Base-by-base conservation (phyloP, 139 green algal genomes). In the Picochlorum sp. region DNA sequence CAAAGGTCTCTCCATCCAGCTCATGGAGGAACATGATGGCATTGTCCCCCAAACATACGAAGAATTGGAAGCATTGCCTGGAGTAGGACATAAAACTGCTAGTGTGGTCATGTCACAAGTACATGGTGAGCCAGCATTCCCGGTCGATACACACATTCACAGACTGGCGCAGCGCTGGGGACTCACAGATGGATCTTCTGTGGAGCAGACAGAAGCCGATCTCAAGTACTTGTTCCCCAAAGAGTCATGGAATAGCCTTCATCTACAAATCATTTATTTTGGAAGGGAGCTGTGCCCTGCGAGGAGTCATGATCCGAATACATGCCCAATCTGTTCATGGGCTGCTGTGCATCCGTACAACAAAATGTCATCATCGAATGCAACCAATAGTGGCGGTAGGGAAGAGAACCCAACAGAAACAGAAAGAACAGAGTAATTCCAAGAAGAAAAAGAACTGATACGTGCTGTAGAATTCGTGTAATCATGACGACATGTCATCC, bases 81-180 rank as follows among this genome's bases (percentile, higher is more conserved):
- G 85, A 2, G 81, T 89, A 16, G 79, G 79, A 7, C 85, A 91
- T 69, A 95, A 95, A 75, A 95, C 85, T 6, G 89, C 89, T 21
- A 84, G 37, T 63, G 66, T 66, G 0, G 30, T 65, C 3, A 66
- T 70, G 62, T 18, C 26, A 4, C 49, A 68, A 47, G 28, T 32
- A 9, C 4, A 30, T 63, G 83, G 75, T 11, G 44, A 78, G 9
- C 37, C 71, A 3, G 82, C 86, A 11, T 96, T 96, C 63, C 88
- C 89, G 8, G 88, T 96, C 20, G 89, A 96, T 77, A 95, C 89
- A 6, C 89, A 96, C 82, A 95, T 96, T 41, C 87, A 95, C 79
- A 77, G 83, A 15, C 67, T 92, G 18, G 81, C 80, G 13, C 67
- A 84, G 70, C 72, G 84, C 5, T 91, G 85, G 78, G 76, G 76